A percentile compares a stretch with the other conserved stretches of the same genome.
phyloP scores from a whole-genome alignment of 345 rosid genomes.

The Combretum micranthum region DNA sequence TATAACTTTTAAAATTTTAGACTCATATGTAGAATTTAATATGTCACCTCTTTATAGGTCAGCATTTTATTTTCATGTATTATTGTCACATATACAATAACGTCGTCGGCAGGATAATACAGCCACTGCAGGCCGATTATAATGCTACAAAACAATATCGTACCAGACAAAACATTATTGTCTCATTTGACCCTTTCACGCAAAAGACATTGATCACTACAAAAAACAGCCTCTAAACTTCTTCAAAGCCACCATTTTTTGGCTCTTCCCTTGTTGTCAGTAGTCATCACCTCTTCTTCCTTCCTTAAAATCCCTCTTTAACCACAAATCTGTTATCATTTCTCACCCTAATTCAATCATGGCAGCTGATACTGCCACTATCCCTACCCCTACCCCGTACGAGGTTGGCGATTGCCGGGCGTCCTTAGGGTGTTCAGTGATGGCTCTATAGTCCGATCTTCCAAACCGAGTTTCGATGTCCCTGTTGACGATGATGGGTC shows the following conservation, averaged over 20 bases:
- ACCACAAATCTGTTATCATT: not conserved
- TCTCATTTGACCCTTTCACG: slow-evolving; percentile 4
- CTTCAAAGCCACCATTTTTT: not conserved
- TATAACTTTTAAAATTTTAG: too few species aligned
- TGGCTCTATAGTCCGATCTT: slow-evolving; percentile 50
- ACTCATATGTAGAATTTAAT: too few species aligned
- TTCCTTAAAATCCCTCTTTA: slow-evolving; percentile 2
- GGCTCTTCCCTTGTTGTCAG: slow-evolving; percentile 6
- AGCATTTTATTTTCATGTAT: too few species aligned
- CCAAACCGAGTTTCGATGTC: slow-evolving; percentile 42
- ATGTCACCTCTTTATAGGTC: too few species aligned
- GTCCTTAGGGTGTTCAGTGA: slow-evolving; percentile 54
- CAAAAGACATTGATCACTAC: not conserved
- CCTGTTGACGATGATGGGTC: slow-evolving; percentile 48
- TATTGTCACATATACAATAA: too few species aligned
- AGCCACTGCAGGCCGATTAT: too few species aligned
- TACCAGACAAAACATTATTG: not conserved
- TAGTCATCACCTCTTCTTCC: not conserved
- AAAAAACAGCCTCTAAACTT: too few species aligned
- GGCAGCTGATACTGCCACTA: slow-evolving; percentile 9
- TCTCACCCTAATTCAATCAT: not conserved
- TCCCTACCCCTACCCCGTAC: slow-evolving; percentile 15
- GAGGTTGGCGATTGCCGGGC: slow-evolving; percentile 56
- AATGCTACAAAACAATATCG: too few species aligned
- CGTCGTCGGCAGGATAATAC: too few species aligned